A percentile compares a stretch with the other conserved stretches of the same genome.
phyloP scores from a whole-genome alignment of 805 yeast species.

The Yarrowia sp. region DNA sequence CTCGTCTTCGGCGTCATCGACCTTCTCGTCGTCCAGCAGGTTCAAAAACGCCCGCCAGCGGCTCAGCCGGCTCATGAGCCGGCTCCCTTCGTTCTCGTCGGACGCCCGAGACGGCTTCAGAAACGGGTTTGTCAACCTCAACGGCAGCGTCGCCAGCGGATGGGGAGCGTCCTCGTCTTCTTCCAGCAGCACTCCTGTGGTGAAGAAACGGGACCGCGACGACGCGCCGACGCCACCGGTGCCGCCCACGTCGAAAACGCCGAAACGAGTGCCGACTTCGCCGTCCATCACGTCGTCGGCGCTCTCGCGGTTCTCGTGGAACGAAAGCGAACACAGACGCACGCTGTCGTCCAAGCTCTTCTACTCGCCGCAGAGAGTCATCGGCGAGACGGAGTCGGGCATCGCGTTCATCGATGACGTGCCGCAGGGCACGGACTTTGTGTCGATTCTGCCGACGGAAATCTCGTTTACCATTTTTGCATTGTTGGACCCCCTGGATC shows the following conservation, averaged over 20 bases:
- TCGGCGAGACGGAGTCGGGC: slow-evolving; percentile 33
- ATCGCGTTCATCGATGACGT: slow-evolving; percentile 30
- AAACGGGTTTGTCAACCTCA: slow-evolving; percentile 4
- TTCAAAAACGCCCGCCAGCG: slow-evolving; percentile 18
- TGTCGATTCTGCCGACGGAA: slow-evolving; percentile 30
- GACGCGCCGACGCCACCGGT: not conserved
- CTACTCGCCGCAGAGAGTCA: slow-evolving; percentile 5
- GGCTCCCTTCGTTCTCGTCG: slow-evolving; percentile 1
- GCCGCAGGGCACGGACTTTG: slow-evolving; percentile 28
- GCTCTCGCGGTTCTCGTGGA: not conserved
- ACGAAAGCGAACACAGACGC: slow-evolving; percentile 17
- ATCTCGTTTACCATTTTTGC: slow-evolving; percentile 30
- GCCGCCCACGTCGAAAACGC: not conserved
- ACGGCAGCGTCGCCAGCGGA: slow-evolving; percentile 4
- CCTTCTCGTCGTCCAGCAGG: slow-evolving; percentile 5
- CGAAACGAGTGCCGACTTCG: not conserved
- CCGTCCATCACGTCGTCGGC: slow-evolving; percentile 9
- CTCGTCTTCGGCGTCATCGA: not conserved
- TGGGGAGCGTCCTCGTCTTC: slow-evolving; percentile 1
- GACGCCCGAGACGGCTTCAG: slow-evolving; percentile 11
- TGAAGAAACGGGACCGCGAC: not conserved
- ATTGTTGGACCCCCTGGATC: slow-evolving; percentile 29
- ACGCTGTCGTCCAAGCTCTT: slow-evolving; percentile 7
- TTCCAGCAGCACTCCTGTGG: not conserved
- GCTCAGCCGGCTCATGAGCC: slow-evolving; percentile 8